Evolutionary conservation across 805 yeast genomes (phyloP).

Genomic region (Kodamaea hsintzibuensis): DNA sequence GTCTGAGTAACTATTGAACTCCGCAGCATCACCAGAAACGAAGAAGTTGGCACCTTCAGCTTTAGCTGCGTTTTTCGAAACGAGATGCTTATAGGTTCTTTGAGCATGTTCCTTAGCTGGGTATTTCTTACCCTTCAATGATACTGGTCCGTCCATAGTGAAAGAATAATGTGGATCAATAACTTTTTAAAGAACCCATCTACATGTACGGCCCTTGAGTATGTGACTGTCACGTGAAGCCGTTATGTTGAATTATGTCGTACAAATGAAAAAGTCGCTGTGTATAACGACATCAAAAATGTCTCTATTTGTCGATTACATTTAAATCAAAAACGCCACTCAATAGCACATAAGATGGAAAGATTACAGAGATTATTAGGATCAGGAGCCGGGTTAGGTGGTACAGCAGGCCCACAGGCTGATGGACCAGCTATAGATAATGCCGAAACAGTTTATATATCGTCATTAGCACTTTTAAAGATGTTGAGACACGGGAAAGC

Average conservation of each 20-base stretch:
- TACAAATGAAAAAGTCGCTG: neutral
- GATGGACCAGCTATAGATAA: conserved; percentile 90
- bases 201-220: neutral
- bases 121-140: conserved; percentile 50
- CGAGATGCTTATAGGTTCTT: conserved; percentile 47
- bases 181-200: neutral
- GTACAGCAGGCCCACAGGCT: conserved; percentile 43
- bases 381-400: conserved; percentile 45
- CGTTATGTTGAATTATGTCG: neutral
- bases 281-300: neutral
- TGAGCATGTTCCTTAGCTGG: conserved; percentile 82
- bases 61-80: conserved; percentile 21
- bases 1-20: conserved; percentile 74
- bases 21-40: conserved; percentile 60
- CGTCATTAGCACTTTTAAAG: conserved; percentile 90
- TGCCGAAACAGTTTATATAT: conserved; percentile 93
- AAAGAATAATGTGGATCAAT: neutral
- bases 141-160: conserved; percentile 12
- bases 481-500: conserved; percentile 98
- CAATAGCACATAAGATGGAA: conserved; percentile 34
- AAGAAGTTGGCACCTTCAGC: conserved; percentile 41
- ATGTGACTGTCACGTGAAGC: neutral
- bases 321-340: conserved; percentile 3
- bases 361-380: conserved; percentile 51
- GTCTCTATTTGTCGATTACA: conserved; percentile 2